Percentiles rank a stretch among this genome's conserved stretches.
phyloP scores from a whole-genome alignment of 768 basidiomycete genomes.

The Scleroderma bovista region DNA sequence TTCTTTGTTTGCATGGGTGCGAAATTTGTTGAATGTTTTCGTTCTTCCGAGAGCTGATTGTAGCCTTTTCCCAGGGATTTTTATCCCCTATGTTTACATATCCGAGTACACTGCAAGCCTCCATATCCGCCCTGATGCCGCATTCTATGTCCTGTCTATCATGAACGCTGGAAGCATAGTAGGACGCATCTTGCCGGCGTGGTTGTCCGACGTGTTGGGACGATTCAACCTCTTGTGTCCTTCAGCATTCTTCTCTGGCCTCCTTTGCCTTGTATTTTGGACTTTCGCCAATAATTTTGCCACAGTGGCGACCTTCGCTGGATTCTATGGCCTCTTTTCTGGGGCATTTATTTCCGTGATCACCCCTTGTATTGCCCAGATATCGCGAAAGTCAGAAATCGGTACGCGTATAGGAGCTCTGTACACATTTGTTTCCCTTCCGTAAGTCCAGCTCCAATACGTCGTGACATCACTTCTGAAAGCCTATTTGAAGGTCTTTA shows the following conservation, averaged over 20 bases:
- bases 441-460: slow-evolving; percentile 45
- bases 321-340: slow-evolving; percentile 56
- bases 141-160: slow-evolving; percentile 55
- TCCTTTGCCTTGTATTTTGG: slow-evolving; percentile 58
- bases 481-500: slow-evolving; percentile 40
- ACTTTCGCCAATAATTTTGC: slow-evolving; percentile 37
- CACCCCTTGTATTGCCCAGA: slow-evolving; percentile 63
- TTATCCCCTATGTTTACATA: slow-evolving; percentile 70
- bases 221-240: slow-evolving; percentile 64
- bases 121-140: slow-evolving; percentile 31
- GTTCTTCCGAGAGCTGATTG: slow-evolving; percentile 1
- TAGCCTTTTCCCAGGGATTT: slow-evolving; percentile 43
- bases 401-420: slow-evolving; percentile 60
- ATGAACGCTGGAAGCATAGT: slow-evolving; percentile 65
- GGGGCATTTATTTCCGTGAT: slow-evolving; percentile 66
- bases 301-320: slow-evolving; percentile 46
- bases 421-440: slow-evolving; percentile 61
- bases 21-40: slow-evolving; percentile 13
- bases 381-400: slow-evolving; percentile 52
- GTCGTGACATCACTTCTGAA: background rate
- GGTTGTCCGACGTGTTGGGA: slow-evolving; percentile 59
- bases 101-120: slow-evolving; percentile 48
- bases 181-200: slow-evolving; percentile 60
- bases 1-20: slow-evolving; percentile 57
- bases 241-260: slow-evolving; percentile 55